Conservation (phyloP, 1,139 yeast species). For the Groenewaldozyma sp. region DNA sequence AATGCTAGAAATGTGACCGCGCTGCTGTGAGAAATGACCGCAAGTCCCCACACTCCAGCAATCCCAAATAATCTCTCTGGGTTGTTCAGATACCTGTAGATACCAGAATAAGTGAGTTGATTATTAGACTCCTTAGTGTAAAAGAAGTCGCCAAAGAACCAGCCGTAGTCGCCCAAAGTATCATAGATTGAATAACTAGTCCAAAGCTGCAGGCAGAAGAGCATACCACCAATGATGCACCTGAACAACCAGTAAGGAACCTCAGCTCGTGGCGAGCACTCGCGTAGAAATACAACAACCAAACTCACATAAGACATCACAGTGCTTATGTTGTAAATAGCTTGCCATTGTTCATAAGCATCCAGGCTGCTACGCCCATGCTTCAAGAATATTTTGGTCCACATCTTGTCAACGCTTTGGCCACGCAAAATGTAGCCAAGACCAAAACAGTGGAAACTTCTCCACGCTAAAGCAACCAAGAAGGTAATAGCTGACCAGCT, state of each 20-base stretch:
- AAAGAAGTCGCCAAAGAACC: slow-evolving; percentile 88
- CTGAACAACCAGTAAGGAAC: slow-evolving; percentile 41
- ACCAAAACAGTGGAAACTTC: slow-evolving; percentile 45
- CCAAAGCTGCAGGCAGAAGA: slow-evolving; percentile 59
- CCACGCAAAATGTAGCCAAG: slow-evolving; percentile 46
- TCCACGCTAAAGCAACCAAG: slow-evolving; percentile 40
- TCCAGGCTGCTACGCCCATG: slow-evolving; percentile 59
- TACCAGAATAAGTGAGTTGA: slow-evolving; percentile 66
- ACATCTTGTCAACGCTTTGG: slow-evolving; percentile 55
- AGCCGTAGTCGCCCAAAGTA: slow-evolving; percentile 76
- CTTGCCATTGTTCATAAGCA: slow-evolving; percentile 72
- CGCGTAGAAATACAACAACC: slow-evolving; percentile 29
- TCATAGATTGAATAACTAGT: slow-evolving; percentile 62
- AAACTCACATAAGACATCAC: slow-evolving; percentile 37
- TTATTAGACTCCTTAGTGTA: slow-evolving; percentile 42
- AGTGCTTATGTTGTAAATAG: slow-evolving; percentile 47
- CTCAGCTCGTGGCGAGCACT: slow-evolving; percentile 27
- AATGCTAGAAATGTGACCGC: slow-evolving; percentile 50
- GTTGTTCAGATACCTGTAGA: slow-evolving; percentile 73
- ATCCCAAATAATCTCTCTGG: slow-evolving; percentile 80
- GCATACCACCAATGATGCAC: slow-evolving; percentile 44
- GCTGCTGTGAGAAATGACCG: slow-evolving; percentile 51
- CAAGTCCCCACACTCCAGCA: slow-evolving; percentile 77
- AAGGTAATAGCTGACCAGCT: slow-evolving; percentile 34
- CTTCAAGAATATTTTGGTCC: slow-evolving; percentile 59